Conservation (phyloP, 352 stramenopile species). For the Globisporangium ultimum region DNA sequence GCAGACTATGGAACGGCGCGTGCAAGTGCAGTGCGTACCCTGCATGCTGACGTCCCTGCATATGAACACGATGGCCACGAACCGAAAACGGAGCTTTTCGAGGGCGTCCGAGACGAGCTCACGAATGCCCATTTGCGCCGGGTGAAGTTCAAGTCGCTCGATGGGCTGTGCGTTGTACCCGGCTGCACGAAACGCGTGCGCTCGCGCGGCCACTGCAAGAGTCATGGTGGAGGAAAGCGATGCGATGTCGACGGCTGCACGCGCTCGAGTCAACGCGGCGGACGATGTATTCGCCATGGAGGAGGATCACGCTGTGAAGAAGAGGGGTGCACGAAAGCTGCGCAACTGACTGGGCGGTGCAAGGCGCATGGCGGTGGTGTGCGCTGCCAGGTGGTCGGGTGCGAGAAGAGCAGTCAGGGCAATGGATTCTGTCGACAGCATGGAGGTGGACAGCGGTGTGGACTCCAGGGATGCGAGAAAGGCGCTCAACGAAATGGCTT, state of each 20-base stretch:
- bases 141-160: not conserved
- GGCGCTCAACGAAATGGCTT: constrained; percentile 13
- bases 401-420: constrained; percentile 11
- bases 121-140: not conserved
- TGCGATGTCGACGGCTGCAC: not conserved
- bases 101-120: not conserved
- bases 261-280: not conserved
- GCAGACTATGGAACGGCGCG: no score
- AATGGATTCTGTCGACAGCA: constrained; percentile 12
- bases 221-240: not conserved
- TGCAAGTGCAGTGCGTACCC: no score
- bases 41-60: no score
- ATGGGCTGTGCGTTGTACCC: not conserved
- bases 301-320: no score
- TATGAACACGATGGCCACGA: not conserved
- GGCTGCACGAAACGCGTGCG: not conserved
- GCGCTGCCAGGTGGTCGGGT: constrained; percentile 7
- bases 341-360: constrained; percentile 10
- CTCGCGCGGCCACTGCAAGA: not conserved
- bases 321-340: constrained; percentile 1
- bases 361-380: constrained; percentile 14
- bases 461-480: constrained; percentile 6
- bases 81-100: not conserved
- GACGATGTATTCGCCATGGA: no score
- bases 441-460: constrained; percentile 12